Evolutionary conservation across 179 eudicot species (phyloP), one percentile per base, ranked within the genome.

Genomic region (Beta macrorhiza): DNA sequence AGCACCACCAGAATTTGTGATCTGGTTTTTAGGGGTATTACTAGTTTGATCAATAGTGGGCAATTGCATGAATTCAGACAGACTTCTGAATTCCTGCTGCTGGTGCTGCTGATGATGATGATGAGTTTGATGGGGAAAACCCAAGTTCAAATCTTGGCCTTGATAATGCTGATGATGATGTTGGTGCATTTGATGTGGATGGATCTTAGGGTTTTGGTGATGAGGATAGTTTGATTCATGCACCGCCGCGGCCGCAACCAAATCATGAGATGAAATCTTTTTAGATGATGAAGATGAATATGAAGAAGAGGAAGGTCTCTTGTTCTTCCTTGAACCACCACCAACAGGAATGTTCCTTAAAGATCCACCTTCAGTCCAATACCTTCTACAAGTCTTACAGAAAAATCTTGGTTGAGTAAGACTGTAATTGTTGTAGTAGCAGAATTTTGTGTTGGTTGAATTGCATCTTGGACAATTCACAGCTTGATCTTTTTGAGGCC

Each of bases 401-500:
- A 90, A 91, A 75, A 89, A 91, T 17, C 94, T 88, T 17, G 94
- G 94, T 74, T 91, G 94, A 5, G 90, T 80, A 1, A 91, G 88
- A 76, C 91, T 91, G 84, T 91, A 91, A 55, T 91, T 91, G 90
- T 91, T 91, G 91, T 91, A 91, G 71, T 91, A 91, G 59, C 94
- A 91, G 55, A 91, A 91, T 57, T 91, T 91, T 14, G 94, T 91
- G 86, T 91, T 90, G 20, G 88, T 91, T 13, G 94, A 91, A 75
- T 91, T 87, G 90, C 94, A 91, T 67, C 94, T 86, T 67, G 94
- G 94, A 68, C 94, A 91, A 76, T 91, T 89, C 65, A 90, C 71
- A 63, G 89, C 90, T 79, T 87, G 84, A 47, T 90, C 91, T 42
- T 89, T 89, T 58, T 89, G 87, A 7, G 94, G 91, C 84, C 90